These are phyloP conservation scores for Daldinia decipiens DNA, from an alignment of 495 filamentous ascomycete genomes.

Conservation along the genomic window DNA sequence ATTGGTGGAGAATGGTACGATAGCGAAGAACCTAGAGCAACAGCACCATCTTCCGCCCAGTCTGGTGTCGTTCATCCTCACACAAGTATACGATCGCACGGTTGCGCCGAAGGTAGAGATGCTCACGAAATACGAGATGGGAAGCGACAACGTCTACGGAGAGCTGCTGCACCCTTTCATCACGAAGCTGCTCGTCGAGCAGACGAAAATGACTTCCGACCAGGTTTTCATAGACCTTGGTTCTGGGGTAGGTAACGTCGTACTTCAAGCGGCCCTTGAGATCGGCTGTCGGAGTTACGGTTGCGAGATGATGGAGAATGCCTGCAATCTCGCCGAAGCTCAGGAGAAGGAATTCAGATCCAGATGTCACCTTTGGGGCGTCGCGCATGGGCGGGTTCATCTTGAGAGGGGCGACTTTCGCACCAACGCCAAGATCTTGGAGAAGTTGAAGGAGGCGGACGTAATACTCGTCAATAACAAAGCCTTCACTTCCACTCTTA, in stretches of 20 bases:
- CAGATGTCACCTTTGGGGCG: slow-evolving; percentile 89
- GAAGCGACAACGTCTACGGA: slow-evolving; percentile 91
- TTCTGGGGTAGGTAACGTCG: slow-evolving; percentile 94
- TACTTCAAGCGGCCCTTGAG: slow-evolving; percentile 92
- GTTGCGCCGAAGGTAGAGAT: slow-evolving; percentile 87
- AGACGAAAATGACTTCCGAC: slow-evolving; percentile 78
- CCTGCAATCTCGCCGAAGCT: slow-evolving; percentile 82
- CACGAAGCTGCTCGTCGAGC: slow-evolving; percentile 76
- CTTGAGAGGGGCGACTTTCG: slow-evolving; percentile 89
- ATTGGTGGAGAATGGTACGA: slow-evolving; percentile 69
- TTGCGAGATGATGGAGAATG: slow-evolving; percentile 93
- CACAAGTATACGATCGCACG: slow-evolving; percentile 88
- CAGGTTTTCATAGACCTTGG: slow-evolving; percentile 94
- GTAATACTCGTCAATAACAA: slow-evolving; percentile 97
- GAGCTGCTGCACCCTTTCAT: slow-evolving; percentile 88
- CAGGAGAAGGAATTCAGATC: slow-evolving; percentile 88
- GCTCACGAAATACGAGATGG: slow-evolving; percentile 84
- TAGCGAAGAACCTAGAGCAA: slow-evolving; percentile 73
- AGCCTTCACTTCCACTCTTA: slow-evolving; percentile 86
- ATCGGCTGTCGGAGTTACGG: slow-evolving; percentile 95
- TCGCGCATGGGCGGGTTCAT: slow-evolving; percentile 78
- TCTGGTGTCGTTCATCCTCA: slow-evolving; percentile 82
- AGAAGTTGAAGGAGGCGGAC: slow-evolving; percentile 82
- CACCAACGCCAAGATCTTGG: slow-evolving; percentile 72
- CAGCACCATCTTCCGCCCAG: slow-evolving; percentile 72